Base-by-base conservation (phyloP, 108 stramenopile species). In the Cyclotella cryptica region DNA sequence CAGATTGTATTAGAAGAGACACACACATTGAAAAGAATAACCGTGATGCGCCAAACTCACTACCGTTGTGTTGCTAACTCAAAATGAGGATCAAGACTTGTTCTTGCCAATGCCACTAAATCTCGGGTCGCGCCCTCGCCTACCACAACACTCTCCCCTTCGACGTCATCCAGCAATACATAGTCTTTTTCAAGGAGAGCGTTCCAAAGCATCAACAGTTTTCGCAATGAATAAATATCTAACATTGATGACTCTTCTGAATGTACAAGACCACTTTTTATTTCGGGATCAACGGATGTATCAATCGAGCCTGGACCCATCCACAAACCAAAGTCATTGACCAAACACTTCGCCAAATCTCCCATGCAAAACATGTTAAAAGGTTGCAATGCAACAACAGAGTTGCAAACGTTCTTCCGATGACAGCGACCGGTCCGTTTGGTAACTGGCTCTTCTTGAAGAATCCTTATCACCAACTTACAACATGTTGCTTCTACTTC, bases 311-410 rank as follows among this genome's bases (percentile, higher is more conserved):
- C 81, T 17, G 46, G 24, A 10, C 30, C 55, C 21, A 75, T 29
- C 81, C 69, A 81, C 29, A 81, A 54, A 9, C 81, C 81, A 66
- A 75, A 81, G 43, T 81, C 81, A 70, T 61, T 40, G 10, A 60
- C 49, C 54, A 81, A 61, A 59, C 74, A 70, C 10, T 53, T 54
- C 39, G 60, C 22, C n/a, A 81, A 70, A 41, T 81, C 74, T 26
- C 51, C 52, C 64, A 81, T 81, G 15, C 42, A 15, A 30, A 60
- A 81, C 27, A 60, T 65, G 45, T 72, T 71, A 17, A 81, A 45
- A 41, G 54, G 69, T 10, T 69, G 17, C 43, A 66, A 54, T 46
- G 71, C 70, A 5, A 55, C 67, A 24, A 29, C 22, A 43, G 35
- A 1, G 15, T 44, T n/a, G 51, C 67, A 63, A 63, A 3, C 1